Conservation (phyloP, 192 early-diverging fungal genomes). For the Rhizophagus clarus region DNA sequence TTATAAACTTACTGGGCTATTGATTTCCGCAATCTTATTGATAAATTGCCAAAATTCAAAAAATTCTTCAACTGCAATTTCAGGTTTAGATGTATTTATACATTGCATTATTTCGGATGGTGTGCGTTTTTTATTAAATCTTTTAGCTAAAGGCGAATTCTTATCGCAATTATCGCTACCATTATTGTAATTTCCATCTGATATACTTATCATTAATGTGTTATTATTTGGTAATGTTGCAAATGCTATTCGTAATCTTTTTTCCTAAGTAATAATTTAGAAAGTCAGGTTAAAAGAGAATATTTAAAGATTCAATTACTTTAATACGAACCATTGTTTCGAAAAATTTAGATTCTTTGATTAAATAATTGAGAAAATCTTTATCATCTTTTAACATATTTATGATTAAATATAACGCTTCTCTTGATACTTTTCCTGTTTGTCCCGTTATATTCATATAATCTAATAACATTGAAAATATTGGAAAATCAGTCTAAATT, state of each 20-base stretch:
- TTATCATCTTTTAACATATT: neutral
- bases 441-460: neutral
- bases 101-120: neutral
- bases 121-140: neutral
- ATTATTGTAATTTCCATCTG: neutral
- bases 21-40: neutral
- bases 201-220: neutral
- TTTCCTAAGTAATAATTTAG: neutral
- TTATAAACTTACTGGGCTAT: neutral
- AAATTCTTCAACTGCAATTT: neutral
- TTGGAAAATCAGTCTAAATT: neutral
- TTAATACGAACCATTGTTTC: neutral
- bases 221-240: neutral
- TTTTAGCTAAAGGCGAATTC: no score
- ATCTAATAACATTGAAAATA: neutral
- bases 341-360: neutral
- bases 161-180: neutral
- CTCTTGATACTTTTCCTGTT: neutral
- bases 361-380: neutral
- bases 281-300: neutral
- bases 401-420: neutral
- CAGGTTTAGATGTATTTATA: neutral
- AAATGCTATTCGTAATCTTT: neutral
- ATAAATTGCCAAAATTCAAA: slow-evolving; percentile 1
- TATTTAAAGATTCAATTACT: neutral